A percentile compares a stretch with the other conserved stretches of the same genome.
These are phyloP conservation scores for Venturia pyrina DNA, from an alignment of 2,329 filamentous ascomycete species.

Conservation along the genomic window DNA sequence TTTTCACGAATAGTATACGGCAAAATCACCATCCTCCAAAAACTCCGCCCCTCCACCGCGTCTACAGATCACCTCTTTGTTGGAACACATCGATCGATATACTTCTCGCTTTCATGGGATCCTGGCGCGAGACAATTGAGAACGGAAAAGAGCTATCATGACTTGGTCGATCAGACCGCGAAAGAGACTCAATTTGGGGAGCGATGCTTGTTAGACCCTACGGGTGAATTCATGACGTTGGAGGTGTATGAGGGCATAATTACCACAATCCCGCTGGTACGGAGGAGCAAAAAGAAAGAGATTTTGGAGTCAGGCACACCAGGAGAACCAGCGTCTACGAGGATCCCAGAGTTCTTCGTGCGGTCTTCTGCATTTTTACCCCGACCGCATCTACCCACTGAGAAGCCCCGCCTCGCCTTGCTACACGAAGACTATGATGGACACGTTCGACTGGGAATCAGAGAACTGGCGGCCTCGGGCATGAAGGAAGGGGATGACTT, in stretches of 20 bases:
- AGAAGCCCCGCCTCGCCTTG: constrained; percentile 52
- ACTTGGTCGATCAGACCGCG: constrained; percentile 50
- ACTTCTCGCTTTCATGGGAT: constrained; percentile 86
- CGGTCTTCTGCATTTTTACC: constrained; percentile 57
- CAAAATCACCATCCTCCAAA: constrained; percentile 75
- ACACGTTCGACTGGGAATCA: constrained; percentile 44
- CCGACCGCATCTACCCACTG: constrained; percentile 21
- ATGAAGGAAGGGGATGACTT: constrained; percentile 34
- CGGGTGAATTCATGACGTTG: constrained; percentile 55
- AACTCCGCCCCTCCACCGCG: constrained; percentile 64
- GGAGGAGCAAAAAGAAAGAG: constrained; percentile 41
- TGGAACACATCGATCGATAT: constrained; percentile 80
- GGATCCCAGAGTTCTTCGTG: constrained; percentile 58
- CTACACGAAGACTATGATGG: constrained; percentile 55
- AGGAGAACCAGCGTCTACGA: constrained; percentile 49
- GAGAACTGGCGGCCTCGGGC: constrained; percentile 40
- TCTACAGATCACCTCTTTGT: constrained; percentile 80
- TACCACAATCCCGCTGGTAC: constrained; percentile 51
- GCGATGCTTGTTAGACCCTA: constrained; percentile 74
- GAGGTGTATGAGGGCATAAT: constrained; percentile 61
- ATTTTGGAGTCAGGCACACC: constrained; percentile 41
- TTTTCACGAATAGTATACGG: constrained; percentile 71
- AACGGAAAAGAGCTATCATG: constrained; percentile 49
- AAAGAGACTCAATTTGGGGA: constrained; percentile 75
- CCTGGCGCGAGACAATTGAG: constrained; percentile 39